These are phyloP conservation scores for Cladophialophora immunda DNA, from an alignment of 2,329 filamentous ascomycete species.

Conservation along the genomic window DNA sequence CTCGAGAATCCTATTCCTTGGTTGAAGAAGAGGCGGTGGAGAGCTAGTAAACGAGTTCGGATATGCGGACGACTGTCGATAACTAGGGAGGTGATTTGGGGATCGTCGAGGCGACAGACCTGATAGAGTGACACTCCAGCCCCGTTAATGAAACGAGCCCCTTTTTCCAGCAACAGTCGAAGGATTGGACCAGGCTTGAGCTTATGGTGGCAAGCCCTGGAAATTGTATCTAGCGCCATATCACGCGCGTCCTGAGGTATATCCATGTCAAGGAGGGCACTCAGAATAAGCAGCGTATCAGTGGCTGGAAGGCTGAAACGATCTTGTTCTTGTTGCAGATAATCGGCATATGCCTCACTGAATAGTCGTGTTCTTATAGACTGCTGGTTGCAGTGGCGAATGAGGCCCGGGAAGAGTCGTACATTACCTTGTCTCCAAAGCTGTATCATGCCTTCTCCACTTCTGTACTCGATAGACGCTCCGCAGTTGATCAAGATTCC, in stretches of 20 bases:
- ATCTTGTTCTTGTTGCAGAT: constrained; percentile 6
- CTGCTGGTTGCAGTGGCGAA: constrained; percentile 7
- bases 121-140: constrained; percentile 16
- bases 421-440: constrained; percentile 20
- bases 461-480: constrained; percentile 15
- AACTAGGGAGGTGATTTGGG: constrained; percentile 1
- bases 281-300: not conserved
- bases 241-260: constrained; percentile 4
- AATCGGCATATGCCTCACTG: constrained; percentile 10
- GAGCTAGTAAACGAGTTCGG: constrained; percentile 13
- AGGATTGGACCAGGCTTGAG: not conserved
- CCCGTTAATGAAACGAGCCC: constrained; percentile 15
- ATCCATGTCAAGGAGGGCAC: constrained; percentile 8
- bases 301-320: not conserved
- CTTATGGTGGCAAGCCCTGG: not conserved
- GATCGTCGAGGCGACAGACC: constrained; percentile 9
- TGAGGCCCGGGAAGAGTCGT: constrained; percentile 8
- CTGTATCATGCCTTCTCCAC: constrained; percentile 14
- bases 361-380: constrained; percentile 10
- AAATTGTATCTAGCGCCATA: constrained; percentile 10
- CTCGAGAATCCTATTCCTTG: not conserved
- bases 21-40: constrained; percentile 12
- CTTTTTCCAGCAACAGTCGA: constrained; percentile 13
- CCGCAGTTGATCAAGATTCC: constrained; percentile 6
- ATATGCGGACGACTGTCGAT: constrained; percentile 6